Evolutionary conservation across 2,329 filamentous ascomycete species (phyloP).

Genomic region (Pyrenophora seminiperda): DNA sequence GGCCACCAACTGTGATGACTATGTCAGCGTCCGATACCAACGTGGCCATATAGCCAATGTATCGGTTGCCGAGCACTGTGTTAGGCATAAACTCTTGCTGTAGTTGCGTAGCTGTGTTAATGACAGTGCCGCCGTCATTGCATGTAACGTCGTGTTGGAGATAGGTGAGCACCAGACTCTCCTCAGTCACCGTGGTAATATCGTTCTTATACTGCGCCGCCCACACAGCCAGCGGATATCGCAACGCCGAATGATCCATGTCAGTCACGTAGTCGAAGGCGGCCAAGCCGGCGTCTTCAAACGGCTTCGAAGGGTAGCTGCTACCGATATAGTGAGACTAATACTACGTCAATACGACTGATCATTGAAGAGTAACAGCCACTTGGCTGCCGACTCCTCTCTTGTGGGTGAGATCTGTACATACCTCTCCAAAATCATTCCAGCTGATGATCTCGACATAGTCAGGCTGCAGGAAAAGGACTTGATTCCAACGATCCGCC

Average conservation of each 20-base stretch:
- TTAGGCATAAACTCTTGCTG: no score
- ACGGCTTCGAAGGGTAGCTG: neutral
- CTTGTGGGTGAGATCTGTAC: neutral
- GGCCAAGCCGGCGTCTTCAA: neutral
- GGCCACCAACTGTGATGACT: neutral
- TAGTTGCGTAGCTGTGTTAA: no score
- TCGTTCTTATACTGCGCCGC: neutral
- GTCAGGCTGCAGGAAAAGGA: neutral
- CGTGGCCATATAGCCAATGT: neutral
- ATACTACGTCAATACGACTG: neutral
- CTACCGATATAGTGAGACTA: neutral
- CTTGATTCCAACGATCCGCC: constrained; percentile 52
- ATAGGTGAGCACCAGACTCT: neutral
- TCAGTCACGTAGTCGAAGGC: neutral
- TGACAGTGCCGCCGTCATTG: neutral
- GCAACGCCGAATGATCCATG: neutral
- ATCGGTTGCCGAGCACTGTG: neutral
- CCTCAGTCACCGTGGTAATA: neutral
- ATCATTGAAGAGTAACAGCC: neutral
- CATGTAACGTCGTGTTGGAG: neutral
- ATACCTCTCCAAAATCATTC: neutral
- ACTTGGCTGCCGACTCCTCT: neutral
- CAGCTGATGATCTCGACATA: neutral
- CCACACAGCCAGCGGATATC: neutral
- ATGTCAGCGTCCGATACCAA: neutral